Percentiles rank a stretch among this genome's conserved stretches.
Conservation (phyloP, 495 filamentous ascomycete species). For the Penicillium bialowiezense region DNA sequence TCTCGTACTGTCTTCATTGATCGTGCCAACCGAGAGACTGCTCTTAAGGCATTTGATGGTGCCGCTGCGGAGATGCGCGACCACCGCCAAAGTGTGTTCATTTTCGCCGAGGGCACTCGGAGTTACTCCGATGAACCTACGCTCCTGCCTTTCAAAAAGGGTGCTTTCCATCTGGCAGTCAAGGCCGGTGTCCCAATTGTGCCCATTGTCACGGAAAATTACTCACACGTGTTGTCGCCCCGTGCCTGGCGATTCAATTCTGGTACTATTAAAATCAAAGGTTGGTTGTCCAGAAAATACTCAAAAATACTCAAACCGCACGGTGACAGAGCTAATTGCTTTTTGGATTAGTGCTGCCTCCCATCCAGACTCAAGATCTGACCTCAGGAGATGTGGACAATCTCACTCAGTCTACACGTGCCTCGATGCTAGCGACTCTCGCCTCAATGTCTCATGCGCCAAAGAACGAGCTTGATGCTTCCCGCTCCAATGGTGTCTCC, state of each 20-base stretch:
- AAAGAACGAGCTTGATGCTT: slow-evolving; percentile 16
- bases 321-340: background rate
- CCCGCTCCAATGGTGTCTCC: slow-evolving; percentile 28
- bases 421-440: slow-evolving; percentile 77
- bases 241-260: slow-evolving; percentile 65
- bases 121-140: slow-evolving; percentile 80
- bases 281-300: slow-evolving; percentile 39
- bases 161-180: slow-evolving; percentile 93
- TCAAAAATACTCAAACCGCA: no score
- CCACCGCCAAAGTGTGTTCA: slow-evolving; percentile 82
- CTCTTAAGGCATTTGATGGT: slow-evolving; percentile 80
- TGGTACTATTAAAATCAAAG: slow-evolving; percentile 77
- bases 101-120: slow-evolving; percentile 91
- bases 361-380: slow-evolving; percentile 77
- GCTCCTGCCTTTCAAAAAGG: slow-evolving; percentile 93
- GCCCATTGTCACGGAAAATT: slow-evolving; percentile 81
- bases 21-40: slow-evolving; percentile 72
- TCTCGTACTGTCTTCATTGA: slow-evolving; percentile 94
- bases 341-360: slow-evolving; percentile 70
- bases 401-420: slow-evolving; percentile 65
- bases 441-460: slow-evolving; percentile 52
- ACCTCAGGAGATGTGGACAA: slow-evolving; percentile 78
- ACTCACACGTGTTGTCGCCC: slow-evolving; percentile 75
- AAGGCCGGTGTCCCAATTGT: slow-evolving; percentile 92
- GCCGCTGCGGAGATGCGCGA: slow-evolving; percentile 75